These are phyloP conservation scores for Lophium mytilinum DNA, from an alignment of 495 filamentous ascomycete species.

Conservation along the genomic window DNA sequence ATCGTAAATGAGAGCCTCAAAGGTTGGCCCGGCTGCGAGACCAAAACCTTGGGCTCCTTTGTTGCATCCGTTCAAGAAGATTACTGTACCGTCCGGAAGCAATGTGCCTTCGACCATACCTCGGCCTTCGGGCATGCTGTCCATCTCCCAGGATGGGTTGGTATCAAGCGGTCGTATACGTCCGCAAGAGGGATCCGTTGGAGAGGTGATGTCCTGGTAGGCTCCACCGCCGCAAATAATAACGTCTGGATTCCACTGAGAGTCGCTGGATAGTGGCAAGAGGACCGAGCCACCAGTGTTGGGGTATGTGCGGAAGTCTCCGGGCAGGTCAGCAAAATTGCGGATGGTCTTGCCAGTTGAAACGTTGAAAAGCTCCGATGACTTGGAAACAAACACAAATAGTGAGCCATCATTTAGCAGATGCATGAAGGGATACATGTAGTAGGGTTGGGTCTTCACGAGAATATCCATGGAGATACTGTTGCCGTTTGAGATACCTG, in stretches of 20 bases:
- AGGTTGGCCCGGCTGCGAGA: slow-evolving; percentile 43
- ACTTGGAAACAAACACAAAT: slow-evolving; percentile 50
- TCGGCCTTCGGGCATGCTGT: slow-evolving; percentile 54
- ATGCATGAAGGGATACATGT: slow-evolving; percentile 60
- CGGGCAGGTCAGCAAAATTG: slow-evolving; percentile 48
- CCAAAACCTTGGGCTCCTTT: slow-evolving; percentile 54
- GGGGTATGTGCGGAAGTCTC: slow-evolving; percentile 54
- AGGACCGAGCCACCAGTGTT: slow-evolving; percentile 55
- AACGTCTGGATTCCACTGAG: slow-evolving; percentile 46
- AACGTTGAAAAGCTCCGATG: slow-evolving; percentile 49
- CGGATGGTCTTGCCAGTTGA: slow-evolving; percentile 35
- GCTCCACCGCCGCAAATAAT: slow-evolving; percentile 57
- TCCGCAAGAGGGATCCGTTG: slow-evolving; percentile 52
- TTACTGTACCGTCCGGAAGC: slow-evolving; percentile 52
- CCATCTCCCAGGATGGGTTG: slow-evolving; percentile 52
- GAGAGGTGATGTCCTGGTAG: slow-evolving; percentile 53
- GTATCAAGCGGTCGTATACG: slow-evolving; percentile 46
- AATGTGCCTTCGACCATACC: slow-evolving; percentile 54
- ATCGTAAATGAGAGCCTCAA: slow-evolving; percentile 53
- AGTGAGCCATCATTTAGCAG: slow-evolving; percentile 48
- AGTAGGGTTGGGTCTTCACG: slow-evolving; percentile 52
- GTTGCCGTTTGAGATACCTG: slow-evolving; percentile 37
- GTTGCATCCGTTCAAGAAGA: slow-evolving; percentile 52
- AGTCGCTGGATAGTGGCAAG: slow-evolving; percentile 46
- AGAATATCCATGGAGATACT: slow-evolving; percentile 46